These are phyloP conservation scores for Dothidotthia symphoricarpi DNA, from an alignment of 2,329 filamentous ascomycete species.

Conservation along the genomic window DNA sequence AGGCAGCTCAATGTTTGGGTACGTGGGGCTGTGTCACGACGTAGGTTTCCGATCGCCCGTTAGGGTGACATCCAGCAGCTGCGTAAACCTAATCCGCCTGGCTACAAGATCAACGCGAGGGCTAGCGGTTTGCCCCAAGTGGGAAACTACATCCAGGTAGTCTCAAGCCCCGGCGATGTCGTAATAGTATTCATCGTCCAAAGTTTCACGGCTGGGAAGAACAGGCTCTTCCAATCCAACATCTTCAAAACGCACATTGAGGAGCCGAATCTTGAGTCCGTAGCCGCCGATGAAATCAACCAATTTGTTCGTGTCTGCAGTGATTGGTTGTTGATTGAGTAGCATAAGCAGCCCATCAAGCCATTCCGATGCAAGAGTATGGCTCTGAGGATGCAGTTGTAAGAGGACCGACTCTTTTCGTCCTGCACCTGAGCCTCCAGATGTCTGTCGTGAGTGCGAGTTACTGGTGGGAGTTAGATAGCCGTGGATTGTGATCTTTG, in stretches of 20 bases:
- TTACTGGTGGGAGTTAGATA: constrained; percentile 48
- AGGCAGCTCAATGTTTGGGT: too few relatives aligned
- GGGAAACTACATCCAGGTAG: background rate
- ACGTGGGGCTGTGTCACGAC: too few relatives aligned
- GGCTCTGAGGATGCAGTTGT: constrained; percentile 76
- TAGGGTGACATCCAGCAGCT: constrained; percentile 1
- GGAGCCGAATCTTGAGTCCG: constrained; percentile 83
- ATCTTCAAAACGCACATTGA: constrained; percentile 90
- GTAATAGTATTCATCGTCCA: constrained; percentile 94
- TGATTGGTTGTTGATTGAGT: constrained; percentile 91
- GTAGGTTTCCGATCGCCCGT: too few relatives aligned
- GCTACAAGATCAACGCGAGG: background rate
- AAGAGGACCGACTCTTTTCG: constrained; percentile 71
- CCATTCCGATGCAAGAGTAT: constrained; percentile 91
- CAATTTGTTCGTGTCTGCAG: constrained; percentile 90
- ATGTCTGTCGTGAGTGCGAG: constrained; percentile 26
- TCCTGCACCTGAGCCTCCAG: constrained; percentile 30
- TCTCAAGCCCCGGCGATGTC: constrained; percentile 51
- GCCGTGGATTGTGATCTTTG: constrained; percentile 90
- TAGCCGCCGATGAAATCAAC: constrained; percentile 85
- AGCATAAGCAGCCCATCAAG: constrained; percentile 93
- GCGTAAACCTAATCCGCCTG: background rate
- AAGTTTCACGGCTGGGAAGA: constrained; percentile 76
- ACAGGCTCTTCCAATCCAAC: constrained; percentile 65
- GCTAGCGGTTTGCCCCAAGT: constrained; percentile 1